Percentiles rank a stretch among this genome's conserved stretches.
Evolutionary conservation across 331 rosid genomes (phyloP).

Genomic region (Prunus yedoensis): DNA sequence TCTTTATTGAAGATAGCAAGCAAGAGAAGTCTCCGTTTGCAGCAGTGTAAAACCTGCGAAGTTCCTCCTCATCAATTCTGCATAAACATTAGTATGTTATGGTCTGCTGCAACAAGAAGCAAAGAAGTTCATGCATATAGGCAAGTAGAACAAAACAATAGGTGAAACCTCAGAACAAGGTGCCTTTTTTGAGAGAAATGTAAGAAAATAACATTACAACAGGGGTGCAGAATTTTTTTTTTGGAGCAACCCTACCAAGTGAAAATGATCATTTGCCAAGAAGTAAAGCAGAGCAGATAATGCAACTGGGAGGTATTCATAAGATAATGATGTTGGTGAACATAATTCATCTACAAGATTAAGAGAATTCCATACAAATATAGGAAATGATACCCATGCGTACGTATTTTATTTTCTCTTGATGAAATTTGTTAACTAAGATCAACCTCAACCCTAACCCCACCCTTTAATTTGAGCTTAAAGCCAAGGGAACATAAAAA

Average conservation of each 20-base stretch:
- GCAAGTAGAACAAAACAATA: slow-evolving; percentile 26
- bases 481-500: background rate
- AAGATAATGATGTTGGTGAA: background rate
- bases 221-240: background rate
- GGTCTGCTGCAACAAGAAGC: slow-evolving; percentile 40
- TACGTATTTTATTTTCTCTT: background rate
- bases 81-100: slow-evolving; percentile 52
- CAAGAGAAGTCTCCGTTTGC: slow-evolving; percentile 57
- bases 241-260: background rate
- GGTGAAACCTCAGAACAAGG: slow-evolving; percentile 15
- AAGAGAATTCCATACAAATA: background rate
- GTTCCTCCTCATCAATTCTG: slow-evolving; percentile 70
- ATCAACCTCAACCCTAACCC: slow-evolving; percentile 1
- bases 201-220: slow-evolving; percentile 1
- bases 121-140: slow-evolving; percentile 32
- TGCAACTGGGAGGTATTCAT: background rate
- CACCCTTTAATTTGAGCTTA: background rate
- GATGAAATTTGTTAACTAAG: background rate
- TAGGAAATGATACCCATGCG: background rate
- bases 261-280: background rate
- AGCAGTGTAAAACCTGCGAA: slow-evolving; percentile 59
- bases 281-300: background rate
- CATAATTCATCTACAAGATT: background rate
- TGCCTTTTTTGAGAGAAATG: background rate
- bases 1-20: slow-evolving; percentile 71